Evolutionary conservation across 352 stramenopile genomes (phyloP), one percentile per base, ranked within the genome.

Genomic region (Phytophthora hybrid): DNA sequence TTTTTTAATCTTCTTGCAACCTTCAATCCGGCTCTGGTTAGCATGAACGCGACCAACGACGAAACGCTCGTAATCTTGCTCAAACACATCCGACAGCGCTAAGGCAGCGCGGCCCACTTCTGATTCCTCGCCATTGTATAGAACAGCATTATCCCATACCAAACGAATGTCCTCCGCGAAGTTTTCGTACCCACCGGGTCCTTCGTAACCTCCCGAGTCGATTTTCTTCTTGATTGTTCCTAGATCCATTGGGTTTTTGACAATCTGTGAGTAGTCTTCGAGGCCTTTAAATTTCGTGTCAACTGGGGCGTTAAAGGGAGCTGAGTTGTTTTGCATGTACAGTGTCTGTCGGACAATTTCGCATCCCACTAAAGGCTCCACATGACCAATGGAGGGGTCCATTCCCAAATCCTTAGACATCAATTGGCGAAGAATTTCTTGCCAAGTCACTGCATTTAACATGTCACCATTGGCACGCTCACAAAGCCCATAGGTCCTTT

Each of bases 161-260:
- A 95, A 76, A n/a, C 87, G 87, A 52, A 95, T 82, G 65, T 97
- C 90, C 10, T 77, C 65, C 1, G 88, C 88, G 70, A 97, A 97
- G 0, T 72, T 74, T 52, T 92, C 78, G 59, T 91, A 83, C 3
- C 84, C 88, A 31, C 78, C 58, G 0, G 73, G 61, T 49, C 79
- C 77, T 79, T 96, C 89, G 69, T 97, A 97, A n/a, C 69, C 67
- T 53, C 88, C 90, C 21, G 72, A 84, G 66, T 94, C 85, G 21
- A 97, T 81, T 32, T 82, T 89, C 37, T 82, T 83, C 61, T 92
- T 91, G 39, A 98, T 93, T 14, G 93, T 98, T 7, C 91, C 88
- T 16, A 98, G 68, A 81, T 98, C 93, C 90, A 98, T 98, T 19
- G 93, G 93, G 23, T 83, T 81, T 70, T 97, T 98, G 21, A 98